phyloP scores from a whole-genome alignment of 352 stramenopile species.

The Pythium rhizo-oryzae region DNA sequence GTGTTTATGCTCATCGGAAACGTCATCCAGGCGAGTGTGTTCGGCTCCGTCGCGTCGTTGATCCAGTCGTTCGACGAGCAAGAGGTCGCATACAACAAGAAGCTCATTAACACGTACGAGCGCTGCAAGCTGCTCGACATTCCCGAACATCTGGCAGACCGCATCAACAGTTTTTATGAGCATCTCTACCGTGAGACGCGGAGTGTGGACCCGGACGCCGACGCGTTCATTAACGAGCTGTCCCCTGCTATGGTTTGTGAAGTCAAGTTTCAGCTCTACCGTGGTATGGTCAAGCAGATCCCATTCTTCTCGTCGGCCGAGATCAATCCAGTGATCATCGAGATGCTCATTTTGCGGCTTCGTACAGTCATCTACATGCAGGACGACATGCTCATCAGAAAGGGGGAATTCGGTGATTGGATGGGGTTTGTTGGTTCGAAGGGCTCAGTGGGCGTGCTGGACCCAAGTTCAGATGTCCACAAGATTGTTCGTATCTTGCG shows the following conservation, averaged over 20 bases:
- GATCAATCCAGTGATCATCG: slow-evolving; percentile 61
- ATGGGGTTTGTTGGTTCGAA: slow-evolving; percentile 82
- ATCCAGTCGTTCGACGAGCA: slow-evolving; percentile 75
- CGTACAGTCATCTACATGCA: slow-evolving; percentile 81
- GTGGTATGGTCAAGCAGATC: slow-evolving; percentile 78
- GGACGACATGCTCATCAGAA: slow-evolving; percentile 75
- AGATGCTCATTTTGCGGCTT: slow-evolving; percentile 71
- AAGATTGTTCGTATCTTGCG: slow-evolving; percentile 71
- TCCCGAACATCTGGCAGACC: slow-evolving; percentile 45
- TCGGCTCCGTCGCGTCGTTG: slow-evolving; percentile 61
- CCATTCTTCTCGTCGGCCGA: slow-evolving; percentile 66
- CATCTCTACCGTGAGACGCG: slow-evolving; percentile 73
- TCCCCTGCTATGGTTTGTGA: slow-evolving; percentile 71
- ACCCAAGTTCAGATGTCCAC: slow-evolving; percentile 43
- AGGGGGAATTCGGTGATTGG: slow-evolving; percentile 79
- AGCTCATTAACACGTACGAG: slow-evolving; percentile 65
- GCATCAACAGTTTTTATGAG: slow-evolving; percentile 71
- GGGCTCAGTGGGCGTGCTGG: slow-evolving; percentile 61
- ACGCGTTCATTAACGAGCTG: slow-evolving; percentile 79
- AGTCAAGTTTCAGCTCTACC: slow-evolving; percentile 76
- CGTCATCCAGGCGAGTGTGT: slow-evolving; percentile 66
- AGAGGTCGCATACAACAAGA: slow-evolving; percentile 70
- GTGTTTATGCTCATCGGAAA: slow-evolving; percentile 79
- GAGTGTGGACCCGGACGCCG: slow-evolving; percentile 58
- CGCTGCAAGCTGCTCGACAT: slow-evolving; percentile 71